phyloP scores from a whole-genome alignment of 2,329 filamentous ascomycete species.

The Ophiognomonia clavigignenti-juglandacearum region DNA sequence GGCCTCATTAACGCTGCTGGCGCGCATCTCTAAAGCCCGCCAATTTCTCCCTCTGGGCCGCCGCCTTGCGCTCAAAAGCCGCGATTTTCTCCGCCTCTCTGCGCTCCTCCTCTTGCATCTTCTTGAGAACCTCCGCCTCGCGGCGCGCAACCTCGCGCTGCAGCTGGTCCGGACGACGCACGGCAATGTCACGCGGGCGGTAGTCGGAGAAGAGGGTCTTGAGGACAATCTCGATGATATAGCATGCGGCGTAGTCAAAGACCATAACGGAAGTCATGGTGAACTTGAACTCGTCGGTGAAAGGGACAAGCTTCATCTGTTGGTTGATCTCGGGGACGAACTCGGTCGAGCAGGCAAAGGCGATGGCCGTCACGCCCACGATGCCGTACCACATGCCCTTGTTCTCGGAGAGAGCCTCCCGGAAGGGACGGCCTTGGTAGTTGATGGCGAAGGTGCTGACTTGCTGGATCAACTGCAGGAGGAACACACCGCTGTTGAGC shows the following conservation, averaged over 20 bases:
- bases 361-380: constrained; percentile 80
- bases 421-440: constrained; percentile 97
- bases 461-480: constrained; percentile 96
- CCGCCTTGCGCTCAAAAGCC: constrained; percentile 55
- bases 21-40: constrained; percentile 40
- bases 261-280: constrained; percentile 84
- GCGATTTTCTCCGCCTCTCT: constrained; percentile 50
- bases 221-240: constrained; percentile 77
- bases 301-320: constrained; percentile 87
- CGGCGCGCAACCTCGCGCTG: constrained; percentile 68
- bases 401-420: constrained; percentile 92
- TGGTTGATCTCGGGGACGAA: constrained; percentile 94
- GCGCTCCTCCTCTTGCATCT: constrained; percentile 44
- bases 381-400: constrained; percentile 98
- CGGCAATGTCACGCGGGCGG: constrained; percentile 87
- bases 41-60: constrained; percentile 44
- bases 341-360: constrained; percentile 92
- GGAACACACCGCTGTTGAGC: constrained; percentile 94
- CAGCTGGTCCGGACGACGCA: constrained; percentile 80
- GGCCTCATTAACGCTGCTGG: too few relatives aligned
- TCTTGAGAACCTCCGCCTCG: constrained; percentile 46
- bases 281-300: constrained; percentile 80
- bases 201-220: constrained; percentile 88
- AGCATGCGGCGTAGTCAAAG: constrained; percentile 82
- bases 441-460: constrained; percentile 99